Percentiles rank a stretch among this genome's conserved stretches.
Evolutionary conservation across 2,329 filamentous ascomycete species (phyloP).

Genomic region (Claviceps capensis): DNA sequence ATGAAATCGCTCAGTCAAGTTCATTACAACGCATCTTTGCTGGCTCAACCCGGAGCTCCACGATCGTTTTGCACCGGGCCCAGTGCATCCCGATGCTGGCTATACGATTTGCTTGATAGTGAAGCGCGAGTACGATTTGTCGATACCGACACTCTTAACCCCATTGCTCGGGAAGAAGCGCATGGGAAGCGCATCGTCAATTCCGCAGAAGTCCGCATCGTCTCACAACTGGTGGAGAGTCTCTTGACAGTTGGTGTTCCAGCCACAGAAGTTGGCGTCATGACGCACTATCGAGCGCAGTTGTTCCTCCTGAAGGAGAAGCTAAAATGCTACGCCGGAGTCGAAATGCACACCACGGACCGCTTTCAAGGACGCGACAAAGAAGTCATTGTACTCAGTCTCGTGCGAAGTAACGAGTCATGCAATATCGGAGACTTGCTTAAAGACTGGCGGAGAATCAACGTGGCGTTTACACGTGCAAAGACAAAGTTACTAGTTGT

Average conservation of each 20-base stretch:
- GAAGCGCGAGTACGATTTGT: slow-evolving; percentile 68
- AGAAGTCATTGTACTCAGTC: slow-evolving; percentile 73
- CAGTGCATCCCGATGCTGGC: slow-evolving; percentile 52
- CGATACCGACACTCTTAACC: slow-evolving; percentile 67
- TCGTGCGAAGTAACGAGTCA: slow-evolving; percentile 76
- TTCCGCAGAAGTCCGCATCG: slow-evolving; percentile 62
- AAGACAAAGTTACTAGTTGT: slow-evolving; percentile 84
- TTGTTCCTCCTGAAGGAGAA: slow-evolving; percentile 67
- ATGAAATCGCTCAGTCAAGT: slow-evolving; percentile 45
- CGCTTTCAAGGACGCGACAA: slow-evolving; percentile 96
- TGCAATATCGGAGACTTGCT: slow-evolving; percentile 80
- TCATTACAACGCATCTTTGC: slow-evolving; percentile 40
- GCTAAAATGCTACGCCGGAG: slow-evolving; percentile 44
- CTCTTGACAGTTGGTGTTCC: slow-evolving; percentile 65
- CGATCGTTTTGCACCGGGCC: slow-evolving; percentile 41
- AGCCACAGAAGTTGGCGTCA: slow-evolving; percentile 71
- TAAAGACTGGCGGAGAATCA: slow-evolving; percentile 84
- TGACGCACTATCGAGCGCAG: slow-evolving; percentile 93
- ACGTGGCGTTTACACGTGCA: slow-evolving; percentile 88
- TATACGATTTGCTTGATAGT: slow-evolving; percentile 57
- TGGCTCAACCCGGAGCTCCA: slow-evolving; percentile 26
- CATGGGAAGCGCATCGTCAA: slow-evolving; percentile 84
- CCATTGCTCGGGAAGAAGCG: slow-evolving; percentile 53
- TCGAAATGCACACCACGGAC: slow-evolving; percentile 95
- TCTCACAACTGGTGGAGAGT: slow-evolving; percentile 66